Evolutionary conservation across 2,329 filamentous ascomycete species (phyloP), one percentile per base, ranked within the genome.

Genomic region (Nothophaeocryptopus gaeumannii): DNA sequence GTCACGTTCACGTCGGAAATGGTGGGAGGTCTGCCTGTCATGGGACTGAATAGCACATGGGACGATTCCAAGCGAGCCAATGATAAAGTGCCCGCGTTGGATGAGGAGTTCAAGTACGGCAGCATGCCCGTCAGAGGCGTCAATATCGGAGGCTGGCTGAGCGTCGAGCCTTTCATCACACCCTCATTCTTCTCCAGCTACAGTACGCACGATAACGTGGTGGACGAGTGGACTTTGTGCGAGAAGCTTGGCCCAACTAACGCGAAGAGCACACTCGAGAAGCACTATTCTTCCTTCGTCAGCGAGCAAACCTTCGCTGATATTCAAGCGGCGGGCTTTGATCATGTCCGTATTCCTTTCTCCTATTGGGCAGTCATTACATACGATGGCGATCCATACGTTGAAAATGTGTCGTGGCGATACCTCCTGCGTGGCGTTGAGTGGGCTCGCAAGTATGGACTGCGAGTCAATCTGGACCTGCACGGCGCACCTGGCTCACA

Each of bases 311-410:
- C 88, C 2, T 96, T 97, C 68, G 77, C 78, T 48, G 86, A 92
- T 35, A 96, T 99, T 52, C 83, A 83, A 41, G 84, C 82, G 34
- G 93, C 93, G 1, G 93, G 93, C 0, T 81, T 99, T 39, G 93
- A 99, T 66, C 93, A 99, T 67, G 88, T 99, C n/a, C 86, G 93
- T 47, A 96, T 99, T 46, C 90, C 88, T 0, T 97, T 86, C 68
- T 89, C 86, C 8, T 99, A 99, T 75, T 99, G 93, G 93, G 89
- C 91, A 0, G 84, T 97, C 1, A 82, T 84, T 50, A 86, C 84
- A 0, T 96, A 95, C 68, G 84, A 88, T 26, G 83, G 78, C 37
- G 93, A 99, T 64, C 89, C 91, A 1, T 99, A 96, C 65, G 78
- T 99, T 1, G 82, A 87, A 52, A 84, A 90, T 36, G 88, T 89